Evolutionary conservation across 495 filamentous ascomycete species (phyloP), one percentile per base, ranked within the genome.

Genomic region (Hypoxylon rickii): DNA sequence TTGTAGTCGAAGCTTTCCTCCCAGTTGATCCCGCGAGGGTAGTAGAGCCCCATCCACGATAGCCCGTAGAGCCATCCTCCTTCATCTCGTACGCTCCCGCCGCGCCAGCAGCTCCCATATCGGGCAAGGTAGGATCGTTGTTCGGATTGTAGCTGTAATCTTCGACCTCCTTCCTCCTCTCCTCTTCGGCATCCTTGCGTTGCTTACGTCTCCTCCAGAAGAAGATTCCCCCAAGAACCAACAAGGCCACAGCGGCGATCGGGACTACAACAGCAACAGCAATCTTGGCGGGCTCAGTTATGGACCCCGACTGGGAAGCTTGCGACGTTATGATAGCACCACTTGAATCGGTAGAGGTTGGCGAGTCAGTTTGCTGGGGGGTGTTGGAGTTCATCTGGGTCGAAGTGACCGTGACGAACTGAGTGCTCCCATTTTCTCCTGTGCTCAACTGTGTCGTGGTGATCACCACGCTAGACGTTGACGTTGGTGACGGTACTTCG

Each of bases 111-210:
- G 44, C 40, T 16, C 65, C 70, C n/a, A 89, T 77, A 3, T 79
- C 79, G 17, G 92, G 90, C 2, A 93, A 73, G 3, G 88, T 88
- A 1, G 94, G 92, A 65, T 96, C 92, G 48, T 90, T 83, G 71
- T 97, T 97, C 6, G 93, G 94, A 67, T 97, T 97, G 76, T 91
- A 97, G 16, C 86, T 87, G 68, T 97, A 97, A 61, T 97, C 94
- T 68, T 97, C 93, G 2, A 96, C 89, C 67, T 97, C 95, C 71
- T 96, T 96, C 47, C 92, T 82, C 45, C 94, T 81, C 43, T 90
- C 83, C 58, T 96, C 94, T 62, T 89, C 89, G n/a, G 84, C 86
- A 36, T 86, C 86, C 74, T 89, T 96, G 32, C 86, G 83, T 59
- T 87, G 84, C 71, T 92, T 96, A 44, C 89, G 84, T 73, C 83